Evolutionary conservation across 2,329 filamentous ascomycete genomes (phyloP), one percentile per base, ranked within the genome.

Genomic region (Elsinoe ampelina): DNA sequence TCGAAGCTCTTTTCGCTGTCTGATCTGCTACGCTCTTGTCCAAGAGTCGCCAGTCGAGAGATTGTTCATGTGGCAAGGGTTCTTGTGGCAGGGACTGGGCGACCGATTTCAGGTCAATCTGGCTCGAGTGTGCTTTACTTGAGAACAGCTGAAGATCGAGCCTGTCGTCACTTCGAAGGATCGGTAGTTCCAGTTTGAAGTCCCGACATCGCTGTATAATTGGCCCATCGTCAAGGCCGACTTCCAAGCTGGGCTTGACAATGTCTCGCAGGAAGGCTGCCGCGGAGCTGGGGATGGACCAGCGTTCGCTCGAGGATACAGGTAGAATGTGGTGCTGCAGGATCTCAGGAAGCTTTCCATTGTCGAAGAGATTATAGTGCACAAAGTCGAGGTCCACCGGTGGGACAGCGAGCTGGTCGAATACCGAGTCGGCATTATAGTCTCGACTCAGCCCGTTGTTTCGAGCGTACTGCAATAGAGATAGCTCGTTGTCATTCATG

Each of bases 381-480:
- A 45, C 20, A 26, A 45, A 45, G 26, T 45, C 11, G 19, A 26
- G 20, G 13, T 50, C 45, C 3, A 26, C 26, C 20, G 12, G 13
- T 13, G 45, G 45, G 10, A 50, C 2, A 13, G 20, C 48, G 48
- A 42, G 52, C 15, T n/a, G 5, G 26, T 55, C 17, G 34, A 55
- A 26, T 45, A 36, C 32, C 8, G 54, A 34, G 12, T 30, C 22
- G 26, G 62, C 62, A 3, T 63, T 64, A 62, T 72, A 72, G 57
- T 75, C 65, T 52, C 58, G 64, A 32, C 70, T 72, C 19, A 78
- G 66, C 2, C 70, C 70, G 58, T 77, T 65, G 50, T 70, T 72
- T 20, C 75, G 71, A 17, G 77, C 76, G 60, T 78, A 80, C 15
- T 77, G 72, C 6, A 78, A 64, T 5, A 74, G 61, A 17, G 70